Base-by-base conservation (phyloP, 1,139 yeast species). In the Yamadazyma atlantica region DNA sequence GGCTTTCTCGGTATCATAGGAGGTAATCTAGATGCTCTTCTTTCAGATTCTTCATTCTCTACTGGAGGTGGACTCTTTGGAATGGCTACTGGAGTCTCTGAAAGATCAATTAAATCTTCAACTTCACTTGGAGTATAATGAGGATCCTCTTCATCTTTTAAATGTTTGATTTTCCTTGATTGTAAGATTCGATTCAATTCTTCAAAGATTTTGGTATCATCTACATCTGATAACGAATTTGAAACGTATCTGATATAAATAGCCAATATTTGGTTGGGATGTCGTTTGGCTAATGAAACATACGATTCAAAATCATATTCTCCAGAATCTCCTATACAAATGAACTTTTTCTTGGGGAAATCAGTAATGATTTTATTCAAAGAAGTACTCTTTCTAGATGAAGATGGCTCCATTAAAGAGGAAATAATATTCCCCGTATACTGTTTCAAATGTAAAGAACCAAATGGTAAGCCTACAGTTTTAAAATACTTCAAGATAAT, bases 251-350 rank as follows among this genome's bases (percentile, higher is more conserved):
- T 69, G 32, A 94, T 85, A 57, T 81, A 89, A 5, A 94, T 87
- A 1, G 85, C 94, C 22, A 75, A 48, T 0, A 92, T 69, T 46
- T 78, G 83, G 5, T 68, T 63, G 0, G 96, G 95, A 50, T 66
- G 79, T 22, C 58, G 50, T 27, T 64, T 60, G 0, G 95, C 88
- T 27, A 88, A 63, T 28, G 84, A 85, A 4, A 80, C 74, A 55
- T 92, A 94, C 0, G 97, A 95, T 54, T 94, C 98, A 33, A 92
- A 67, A 62, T 94, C 99, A 45, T 83, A 82, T 56, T 94, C 98
- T 1, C 98, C 97, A 2, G 97, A 84, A 58, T 94, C 99, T 15
- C 99, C 99, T 18, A 92, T 74, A 39, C 95, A 69, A 15, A 92
- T 71, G 55, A 92, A 92, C 51, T 76, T 80, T 47, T 90, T 80